Evolutionary conservation across 306 rosid genomes (phyloP).

Genomic region (Prunus dulcis): DNA sequence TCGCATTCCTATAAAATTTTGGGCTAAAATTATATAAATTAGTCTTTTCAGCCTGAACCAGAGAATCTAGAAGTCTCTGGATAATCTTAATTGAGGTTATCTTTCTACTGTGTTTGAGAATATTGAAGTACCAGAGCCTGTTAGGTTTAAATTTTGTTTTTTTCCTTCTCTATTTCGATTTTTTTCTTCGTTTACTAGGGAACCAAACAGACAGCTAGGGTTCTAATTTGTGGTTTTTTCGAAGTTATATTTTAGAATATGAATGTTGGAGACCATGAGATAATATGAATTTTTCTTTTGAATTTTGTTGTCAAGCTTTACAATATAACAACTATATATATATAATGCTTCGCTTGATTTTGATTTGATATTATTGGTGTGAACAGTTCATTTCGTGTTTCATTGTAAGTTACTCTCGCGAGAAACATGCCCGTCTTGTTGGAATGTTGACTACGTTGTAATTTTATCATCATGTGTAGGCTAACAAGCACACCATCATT

Average conservation of each 20-base stretch:
- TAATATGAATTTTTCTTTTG: not conserved
- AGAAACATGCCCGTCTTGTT: not conserved
- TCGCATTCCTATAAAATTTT: not conserved
- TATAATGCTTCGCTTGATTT: too few relatives aligned
- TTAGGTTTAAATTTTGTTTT: not conserved
- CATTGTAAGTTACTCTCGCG: not conserved
- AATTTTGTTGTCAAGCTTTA: not conserved
- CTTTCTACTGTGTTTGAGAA: not conserved
- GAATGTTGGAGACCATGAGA: not conserved
- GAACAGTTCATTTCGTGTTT: not conserved
- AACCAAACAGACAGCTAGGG: not conserved
- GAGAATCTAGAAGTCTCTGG: not conserved
- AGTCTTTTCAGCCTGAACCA: not conserved
- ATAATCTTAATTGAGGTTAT: not conserved
- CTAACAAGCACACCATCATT: constrained; percentile 91
- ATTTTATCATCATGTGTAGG: constrained; percentile 40
- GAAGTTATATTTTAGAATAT: not conserved
- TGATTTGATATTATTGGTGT: not conserved
- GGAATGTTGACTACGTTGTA: constrained; percentile 11
- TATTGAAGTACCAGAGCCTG: not conserved
- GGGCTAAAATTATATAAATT: too few relatives aligned
- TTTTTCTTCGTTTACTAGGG: not conserved
- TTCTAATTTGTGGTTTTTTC: not conserved
- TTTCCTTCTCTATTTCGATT: not conserved
- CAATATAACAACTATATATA: not conserved